Percentiles rank a stretch among this genome's conserved stretches.
Evolutionary conservation across 2,329 filamentous ascomycete species (phyloP).

Genomic region (Oidium heveae): DNA sequence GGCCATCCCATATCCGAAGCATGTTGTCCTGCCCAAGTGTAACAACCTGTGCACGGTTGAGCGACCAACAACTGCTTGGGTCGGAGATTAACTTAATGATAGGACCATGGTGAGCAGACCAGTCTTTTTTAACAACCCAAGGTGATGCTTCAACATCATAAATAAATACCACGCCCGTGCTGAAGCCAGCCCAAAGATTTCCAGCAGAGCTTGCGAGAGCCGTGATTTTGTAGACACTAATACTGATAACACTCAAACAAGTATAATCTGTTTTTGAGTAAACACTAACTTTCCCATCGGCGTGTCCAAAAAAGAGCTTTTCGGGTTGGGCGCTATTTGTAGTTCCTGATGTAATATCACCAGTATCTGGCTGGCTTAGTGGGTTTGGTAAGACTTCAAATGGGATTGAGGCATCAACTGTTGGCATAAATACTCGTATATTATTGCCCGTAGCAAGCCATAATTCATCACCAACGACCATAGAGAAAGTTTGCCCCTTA

Average conservation of each 20-base stretch:
- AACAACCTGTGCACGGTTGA: constrained; percentile 63
- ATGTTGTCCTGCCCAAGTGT: constrained; percentile 73
- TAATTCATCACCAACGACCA: constrained; percentile 60
- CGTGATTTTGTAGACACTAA: constrained; percentile 91
- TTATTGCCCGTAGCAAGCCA: constrained; percentile 82
- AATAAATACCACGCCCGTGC: constrained; percentile 77
- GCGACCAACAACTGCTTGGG: constrained; percentile 56
- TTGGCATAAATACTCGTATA: constrained; percentile 60
- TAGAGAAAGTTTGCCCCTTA: constrained; percentile 64
- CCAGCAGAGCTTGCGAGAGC: constrained; percentile 57
- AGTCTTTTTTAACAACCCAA: constrained; percentile 83
- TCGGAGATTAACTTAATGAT: constrained; percentile 59
- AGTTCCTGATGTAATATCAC: constrained; percentile 70
- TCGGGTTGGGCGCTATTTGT: constrained; percentile 49
- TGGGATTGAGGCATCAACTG: constrained; percentile 35
- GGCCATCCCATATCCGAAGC: constrained; percentile 71
- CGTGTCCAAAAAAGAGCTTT: constrained; percentile 72
- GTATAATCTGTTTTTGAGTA: constrained; percentile 53
- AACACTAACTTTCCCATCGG: constrained; percentile 83
- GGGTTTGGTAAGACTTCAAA: constrained; percentile 55
- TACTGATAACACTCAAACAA: constrained; percentile 56
- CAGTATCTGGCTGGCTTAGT: constrained; percentile 44
- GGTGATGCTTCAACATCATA: constrained; percentile 67
- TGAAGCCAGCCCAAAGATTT: constrained; percentile 81
- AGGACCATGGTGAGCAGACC: constrained; percentile 70